These are phyloP conservation scores for Sclerospora graminicola DNA, from an alignment of 352 stramenopile genomes.

Conservation along the genomic window DNA sequence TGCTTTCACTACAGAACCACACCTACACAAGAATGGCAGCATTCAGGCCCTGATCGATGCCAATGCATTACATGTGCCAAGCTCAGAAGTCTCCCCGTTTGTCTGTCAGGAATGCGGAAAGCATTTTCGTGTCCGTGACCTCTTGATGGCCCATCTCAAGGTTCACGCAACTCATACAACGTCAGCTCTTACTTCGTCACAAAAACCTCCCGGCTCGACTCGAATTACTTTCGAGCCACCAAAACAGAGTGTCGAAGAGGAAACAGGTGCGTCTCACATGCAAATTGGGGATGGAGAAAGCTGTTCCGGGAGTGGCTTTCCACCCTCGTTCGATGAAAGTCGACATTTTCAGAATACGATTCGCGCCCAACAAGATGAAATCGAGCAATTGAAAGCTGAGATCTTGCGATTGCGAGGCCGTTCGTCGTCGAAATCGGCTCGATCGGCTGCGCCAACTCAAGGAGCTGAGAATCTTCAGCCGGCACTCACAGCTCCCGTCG, in stretches of 20 bases:
- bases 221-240: conserved; percentile 2
- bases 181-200: conserved; percentile 5
- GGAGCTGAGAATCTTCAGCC: conserved; percentile 1
- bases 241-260: neutral
- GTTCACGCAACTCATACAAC: conserved; percentile 11
- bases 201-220: no score
- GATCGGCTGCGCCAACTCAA: neutral
- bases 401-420: conserved; percentile 22
- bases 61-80: conserved; percentile 1
- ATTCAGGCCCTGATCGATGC: neutral
- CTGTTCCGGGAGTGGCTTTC: neutral
- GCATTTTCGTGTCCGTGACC: conserved; percentile 20
- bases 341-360: conserved; percentile 26
- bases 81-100: conserved; percentile 3
- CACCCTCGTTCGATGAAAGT: conserved; percentile 4
- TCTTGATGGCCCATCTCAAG: conserved; percentile 20
- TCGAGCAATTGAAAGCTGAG: conserved; percentile 28
- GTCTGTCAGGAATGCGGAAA: conserved; percentile 20
- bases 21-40: neutral
- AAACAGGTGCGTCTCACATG: neutral
- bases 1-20: conserved; percentile 2
- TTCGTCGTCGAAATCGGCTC: conserved; percentile 3
- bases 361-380: conserved; percentile 34
- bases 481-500: conserved; percentile 33
- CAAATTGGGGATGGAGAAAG: neutral